phyloP scores from a whole-genome alignment of 805 yeast species.

The Scheffersomyces stipitis region DNA sequence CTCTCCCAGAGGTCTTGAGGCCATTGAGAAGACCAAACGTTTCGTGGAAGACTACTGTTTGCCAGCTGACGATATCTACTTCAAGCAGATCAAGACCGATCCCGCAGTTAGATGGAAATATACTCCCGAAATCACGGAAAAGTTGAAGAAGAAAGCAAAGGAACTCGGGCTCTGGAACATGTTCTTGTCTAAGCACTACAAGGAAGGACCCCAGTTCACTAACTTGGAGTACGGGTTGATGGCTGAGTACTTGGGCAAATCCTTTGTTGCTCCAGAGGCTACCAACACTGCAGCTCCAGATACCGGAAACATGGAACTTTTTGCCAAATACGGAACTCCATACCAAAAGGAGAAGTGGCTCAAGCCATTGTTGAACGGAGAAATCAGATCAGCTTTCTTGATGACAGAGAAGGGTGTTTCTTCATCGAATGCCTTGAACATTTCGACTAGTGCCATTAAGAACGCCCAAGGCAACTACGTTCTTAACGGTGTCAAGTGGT shows the following conservation, averaged over 20 bases:
- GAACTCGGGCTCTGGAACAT: conserved; percentile 60
- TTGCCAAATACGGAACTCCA: conserved; percentile 41
- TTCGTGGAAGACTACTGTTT: conserved; percentile 58
- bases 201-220: conserved; percentile 56
- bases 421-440: conserved; percentile 63
- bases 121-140: conserved; percentile 49
- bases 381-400: conserved; percentile 58
- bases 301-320: conserved; percentile 60
- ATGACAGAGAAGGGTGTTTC: conserved; percentile 65
- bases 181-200: conserved; percentile 49
- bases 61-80: conserved; percentile 53
- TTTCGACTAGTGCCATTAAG: conserved; percentile 43
- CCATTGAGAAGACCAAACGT: conserved; percentile 40
- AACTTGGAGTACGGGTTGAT: conserved; percentile 64
- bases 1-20: conserved; percentile 35
- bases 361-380: conserved; percentile 52
- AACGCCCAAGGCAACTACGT: conserved; percentile 46
- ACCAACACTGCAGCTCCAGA: conserved; percentile 64
- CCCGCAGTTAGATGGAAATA: conserved; percentile 46
- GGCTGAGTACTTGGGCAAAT: conserved; percentile 62
- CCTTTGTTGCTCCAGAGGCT: conserved; percentile 55
- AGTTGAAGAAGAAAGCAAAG: conserved; percentile 52
- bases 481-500: conserved; percentile 65
- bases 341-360: conserved; percentile 47
- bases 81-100: conserved; percentile 37